Evolutionary conservation across 129 eudicot species (phyloP).

Genomic region (Chrysanthemum makinoi): DNA sequence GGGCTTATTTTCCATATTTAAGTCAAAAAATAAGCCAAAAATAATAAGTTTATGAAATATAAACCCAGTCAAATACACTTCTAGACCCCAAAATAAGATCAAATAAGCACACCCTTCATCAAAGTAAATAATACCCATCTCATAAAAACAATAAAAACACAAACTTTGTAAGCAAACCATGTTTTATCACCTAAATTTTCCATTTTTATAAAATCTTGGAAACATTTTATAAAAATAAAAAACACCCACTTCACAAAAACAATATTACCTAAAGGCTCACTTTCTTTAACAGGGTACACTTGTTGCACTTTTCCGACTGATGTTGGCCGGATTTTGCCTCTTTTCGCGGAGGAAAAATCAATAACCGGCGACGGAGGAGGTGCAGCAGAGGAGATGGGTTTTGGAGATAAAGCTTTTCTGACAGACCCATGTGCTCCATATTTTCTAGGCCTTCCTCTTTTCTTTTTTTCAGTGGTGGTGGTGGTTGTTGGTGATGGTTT

Average conservation of each 20-base stretch:
- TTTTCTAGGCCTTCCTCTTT: slow-evolving; percentile 90
- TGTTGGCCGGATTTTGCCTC: slow-evolving; percentile 36
- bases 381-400: slow-evolving; percentile 83
- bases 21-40: too few relatives aligned
- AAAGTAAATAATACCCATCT: too few relatives aligned
- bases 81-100: too few relatives aligned
- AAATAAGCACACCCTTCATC: too few relatives aligned
- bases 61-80: too few relatives aligned
- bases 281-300: not conserved
- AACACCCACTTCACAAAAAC: slow-evolving; percentile 18
- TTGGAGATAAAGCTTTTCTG: slow-evolving; percentile 63
- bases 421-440: slow-evolving; percentile 74
- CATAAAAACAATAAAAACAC: slow-evolving; percentile 20
- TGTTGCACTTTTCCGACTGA: slow-evolving; percentile 26
- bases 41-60: too few relatives aligned
- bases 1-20: too few relatives aligned
- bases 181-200: too few relatives aligned
- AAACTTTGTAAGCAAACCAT: slow-evolving; percentile 15
- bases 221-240: too few relatives aligned
- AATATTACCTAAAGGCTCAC: slow-evolving; percentile 22
- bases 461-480: slow-evolving; percentile 52
- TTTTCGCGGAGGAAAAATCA: slow-evolving; percentile 40
- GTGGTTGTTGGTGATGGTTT: slow-evolving; percentile 36
- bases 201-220: too few relatives aligned
- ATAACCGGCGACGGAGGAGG: slow-evolving; percentile 43